Evolutionary conservation across 345 rosid genomes (phyloP), one percentile per base, ranked within the genome.

Genomic region (Camelina hispida): DNA sequence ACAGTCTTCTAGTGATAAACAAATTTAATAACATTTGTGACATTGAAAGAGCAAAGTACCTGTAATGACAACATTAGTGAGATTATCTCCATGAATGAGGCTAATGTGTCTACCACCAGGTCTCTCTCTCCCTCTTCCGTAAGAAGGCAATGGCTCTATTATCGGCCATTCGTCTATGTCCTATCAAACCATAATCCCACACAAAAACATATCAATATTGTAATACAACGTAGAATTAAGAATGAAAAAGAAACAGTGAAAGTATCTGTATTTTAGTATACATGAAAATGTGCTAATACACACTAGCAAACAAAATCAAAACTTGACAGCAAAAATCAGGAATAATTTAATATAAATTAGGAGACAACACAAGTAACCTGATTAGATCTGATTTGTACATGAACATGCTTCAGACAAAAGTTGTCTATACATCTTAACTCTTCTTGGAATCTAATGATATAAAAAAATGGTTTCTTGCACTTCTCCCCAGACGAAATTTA

Each of bases 81-180:
- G 94, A 18, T 89, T 91, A 74, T 96, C 80, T 74, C 99, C 99
- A 76, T 96, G 99, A 71, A 96, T 89, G 77, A 96, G 97, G 82
- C 99, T 96, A 54, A 96, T 89, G 75, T 96, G 97, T 76, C 99
- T 87, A 71, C 89, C 98, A 62, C 99, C 98, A 79, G 84, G 76
- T 79, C 99, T 89, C 83, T 96, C 99, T 78, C 99, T 87, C 66
- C 99, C 99, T 83, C 99, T 90, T 84, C 99, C 99, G 82, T 96
- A 93, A 66, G 99, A 96, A 81, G 97, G 98, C 80, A 96, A 81
- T 9, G 99, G 88, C 83, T 87, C 87, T 73, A 96, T 73, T 25
- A 96, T 78, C 14, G 98, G 99, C 99, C 99, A 96, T 72, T 96
- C 99, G 38, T 81, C 72, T 6, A 75, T 81, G 35, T 90, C 90